Percentiles rank a stretch among this genome's conserved stretches.
Evolutionary conservation across 768 basidiomycete species (phyloP).

Genomic region (Terana coerulea): DNA sequence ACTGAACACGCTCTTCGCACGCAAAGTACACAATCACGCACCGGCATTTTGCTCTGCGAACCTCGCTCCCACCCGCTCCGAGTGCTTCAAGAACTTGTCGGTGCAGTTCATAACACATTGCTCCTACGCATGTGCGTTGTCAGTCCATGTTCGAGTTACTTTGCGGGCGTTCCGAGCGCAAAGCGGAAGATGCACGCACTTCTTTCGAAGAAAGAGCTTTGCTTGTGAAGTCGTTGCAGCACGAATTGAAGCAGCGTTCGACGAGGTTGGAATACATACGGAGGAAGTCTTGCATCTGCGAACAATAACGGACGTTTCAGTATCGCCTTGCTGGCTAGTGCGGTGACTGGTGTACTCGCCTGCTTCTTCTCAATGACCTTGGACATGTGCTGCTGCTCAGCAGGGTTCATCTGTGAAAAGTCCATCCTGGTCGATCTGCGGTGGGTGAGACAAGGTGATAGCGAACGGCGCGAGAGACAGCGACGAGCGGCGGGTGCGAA

Average conservation of each 20-base stretch:
- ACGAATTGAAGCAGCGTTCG: conserved; percentile 93
- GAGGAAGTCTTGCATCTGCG: conserved; percentile 98
- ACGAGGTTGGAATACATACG: conserved; percentile 91
- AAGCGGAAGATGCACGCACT: conserved; percentile 37
- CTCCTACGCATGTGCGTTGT: conserved; percentile 48
- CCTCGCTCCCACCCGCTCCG: conserved; percentile 86
- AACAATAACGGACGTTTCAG: conserved; percentile 4
- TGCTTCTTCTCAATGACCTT: conserved; percentile 96
- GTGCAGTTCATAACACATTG: conserved; percentile 90
- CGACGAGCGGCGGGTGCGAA: background rate
- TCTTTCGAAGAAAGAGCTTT: conserved; percentile 92
- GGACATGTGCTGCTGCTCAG: conserved; percentile 96
- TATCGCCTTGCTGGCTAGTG: background rate
- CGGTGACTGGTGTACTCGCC: conserved; percentile 39
- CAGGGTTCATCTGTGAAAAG: conserved; percentile 82
- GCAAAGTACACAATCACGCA: conserved; percentile 36
- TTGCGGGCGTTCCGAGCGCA: conserved; percentile 7
- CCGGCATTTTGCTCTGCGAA: conserved; percentile 93
- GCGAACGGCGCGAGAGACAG: background rate
- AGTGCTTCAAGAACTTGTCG: conserved; percentile 97
- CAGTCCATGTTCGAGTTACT: background rate
- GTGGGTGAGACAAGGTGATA: conserved; percentile 3
- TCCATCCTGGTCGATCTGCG: conserved; percentile 54
- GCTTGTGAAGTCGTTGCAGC: conserved; percentile 95
- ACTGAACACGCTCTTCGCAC: conserved; percentile 2